A percentile compares a stretch with the other conserved stretches of the same genome.
Evolutionary conservation across 148 eudicot species (phyloP).

Genomic region (Camellia japonica): DNA sequence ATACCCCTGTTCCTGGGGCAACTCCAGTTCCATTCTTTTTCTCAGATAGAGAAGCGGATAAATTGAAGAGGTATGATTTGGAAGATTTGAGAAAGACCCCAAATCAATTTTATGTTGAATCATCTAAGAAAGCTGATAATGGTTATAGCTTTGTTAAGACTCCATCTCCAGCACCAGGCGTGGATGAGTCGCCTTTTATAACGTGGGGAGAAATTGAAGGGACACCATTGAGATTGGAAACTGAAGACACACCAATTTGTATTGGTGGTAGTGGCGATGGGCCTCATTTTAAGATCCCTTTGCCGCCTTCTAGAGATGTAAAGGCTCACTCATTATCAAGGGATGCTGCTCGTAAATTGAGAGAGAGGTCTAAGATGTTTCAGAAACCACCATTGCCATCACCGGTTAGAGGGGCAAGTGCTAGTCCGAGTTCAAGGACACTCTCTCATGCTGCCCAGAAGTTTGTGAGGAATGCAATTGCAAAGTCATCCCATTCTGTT

Average conservation of each 20-base stretch:
- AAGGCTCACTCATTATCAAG: constrained; percentile 92
- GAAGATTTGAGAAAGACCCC: constrained; percentile 91
- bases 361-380: constrained; percentile 79
- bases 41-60: constrained; percentile 64
- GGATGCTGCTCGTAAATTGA: constrained; percentile 81
- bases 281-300: constrained; percentile 81
- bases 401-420: constrained; percentile 80
- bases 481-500: constrained; percentile 63
- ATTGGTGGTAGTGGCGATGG: constrained; percentile 92
- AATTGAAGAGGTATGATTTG: constrained; percentile 71
- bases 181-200: constrained; percentile 78
- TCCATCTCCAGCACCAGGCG: constrained; percentile 94
- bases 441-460: constrained; percentile 93
- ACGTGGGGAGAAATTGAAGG: constrained; percentile 99
- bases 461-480: constrained; percentile 86
- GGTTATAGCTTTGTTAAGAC: constrained; percentile 81
- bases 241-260: constrained; percentile 87
- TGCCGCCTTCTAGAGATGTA: constrained; percentile 73
- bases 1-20: constrained; percentile 56
- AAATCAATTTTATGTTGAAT: constrained; percentile 63
- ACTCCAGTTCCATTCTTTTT: constrained; percentile 49
- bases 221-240: constrained; percentile 84
- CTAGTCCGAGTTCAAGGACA: constrained; percentile 66
- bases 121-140: constrained; percentile 69
- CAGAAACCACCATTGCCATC: constrained; percentile 85